Conservation (phyloP, 768 basidiomycete species). For the Lactarius sanguifluus region DNA sequence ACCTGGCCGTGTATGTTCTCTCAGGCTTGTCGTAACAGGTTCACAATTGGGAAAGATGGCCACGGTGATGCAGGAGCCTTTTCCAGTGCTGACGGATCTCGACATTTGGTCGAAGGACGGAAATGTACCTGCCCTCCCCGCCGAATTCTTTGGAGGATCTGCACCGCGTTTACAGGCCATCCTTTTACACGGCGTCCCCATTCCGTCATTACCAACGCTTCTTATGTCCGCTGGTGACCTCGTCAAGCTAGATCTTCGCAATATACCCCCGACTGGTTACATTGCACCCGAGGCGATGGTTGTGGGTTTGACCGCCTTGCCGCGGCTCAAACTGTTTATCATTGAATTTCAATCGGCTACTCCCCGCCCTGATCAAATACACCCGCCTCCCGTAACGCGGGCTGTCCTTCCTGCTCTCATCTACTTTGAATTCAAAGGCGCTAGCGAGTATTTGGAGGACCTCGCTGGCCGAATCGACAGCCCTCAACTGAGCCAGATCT, state of each 20-base stretch:
- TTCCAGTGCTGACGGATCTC: neutral
- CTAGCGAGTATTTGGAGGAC: conserved; percentile 11
- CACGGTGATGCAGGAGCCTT: neutral
- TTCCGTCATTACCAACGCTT: neutral
- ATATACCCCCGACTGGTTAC: neutral
- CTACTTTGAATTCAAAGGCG: neutral
- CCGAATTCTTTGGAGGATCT: neutral
- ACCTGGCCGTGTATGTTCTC: neutral
- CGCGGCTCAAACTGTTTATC: neutral
- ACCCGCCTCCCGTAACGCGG: neutral
- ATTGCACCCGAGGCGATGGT: neutral
- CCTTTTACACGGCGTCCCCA: neutral
- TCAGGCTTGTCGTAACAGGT: neutral
- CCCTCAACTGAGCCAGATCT: neutral
- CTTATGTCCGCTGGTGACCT: conserved; percentile 1
- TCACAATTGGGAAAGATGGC: neutral
- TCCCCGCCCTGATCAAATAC: neutral
- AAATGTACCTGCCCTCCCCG: neutral
- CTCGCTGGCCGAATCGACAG: neutral
- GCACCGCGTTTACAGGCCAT: neutral
- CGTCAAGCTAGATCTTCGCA: neutral
- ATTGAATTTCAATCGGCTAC: neutral
- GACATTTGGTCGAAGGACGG: neutral
- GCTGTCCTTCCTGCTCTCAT: neutral
- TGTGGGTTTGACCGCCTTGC: neutral